Percentiles rank a stretch among this genome's conserved stretches.
These are phyloP conservation scores for Lactarius sp. DNA, from an alignment of 768 basidiomycete species.

Conservation along the genomic window DNA sequence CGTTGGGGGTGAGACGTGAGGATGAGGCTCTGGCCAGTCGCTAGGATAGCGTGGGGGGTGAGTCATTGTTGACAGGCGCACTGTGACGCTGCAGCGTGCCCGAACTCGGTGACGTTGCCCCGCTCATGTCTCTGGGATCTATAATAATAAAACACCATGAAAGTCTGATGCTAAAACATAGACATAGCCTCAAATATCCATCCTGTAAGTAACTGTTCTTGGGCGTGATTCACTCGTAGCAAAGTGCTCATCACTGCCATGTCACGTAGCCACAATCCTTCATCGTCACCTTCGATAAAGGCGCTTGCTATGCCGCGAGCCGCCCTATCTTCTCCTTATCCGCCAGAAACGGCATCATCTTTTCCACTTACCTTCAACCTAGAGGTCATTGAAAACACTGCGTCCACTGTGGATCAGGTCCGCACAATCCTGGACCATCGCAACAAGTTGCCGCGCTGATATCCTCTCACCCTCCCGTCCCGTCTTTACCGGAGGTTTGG, in stretches of 20 bases:
- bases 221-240: background rate
- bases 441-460: slow-evolving; percentile 41
- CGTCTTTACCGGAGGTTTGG: slow-evolving; percentile 40
- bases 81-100: too few species aligned
- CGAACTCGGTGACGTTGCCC: too few species aligned
- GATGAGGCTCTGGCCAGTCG: too few species aligned
- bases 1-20: too few species aligned
- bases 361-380: slow-evolving; percentile 64
- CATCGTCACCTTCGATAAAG: slow-evolving; percentile 58
- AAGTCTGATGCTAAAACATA: background rate
- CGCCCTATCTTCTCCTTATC: slow-evolving; percentile 58
- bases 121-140: slow-evolving; percentile 19
- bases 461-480: slow-evolving; percentile 53
- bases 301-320: slow-evolving; percentile 56
- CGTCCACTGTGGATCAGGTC: slow-evolving; percentile 66
- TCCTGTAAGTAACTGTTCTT: slow-evolving; percentile 15
- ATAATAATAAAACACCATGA: background rate
- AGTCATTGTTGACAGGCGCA: too few species aligned
- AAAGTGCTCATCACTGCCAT: background rate
- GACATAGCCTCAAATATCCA: slow-evolving; percentile 22
- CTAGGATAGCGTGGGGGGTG: too few species aligned
- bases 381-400: slow-evolving; percentile 59
- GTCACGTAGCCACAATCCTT: slow-evolving; percentile 51
- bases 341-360: slow-evolving; percentile 41
- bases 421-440: slow-evolving; percentile 58